Evolutionary conservation across 2,329 filamentous ascomycete species (phyloP).

Genomic region (Phyllosticta citriasiana): DNA sequence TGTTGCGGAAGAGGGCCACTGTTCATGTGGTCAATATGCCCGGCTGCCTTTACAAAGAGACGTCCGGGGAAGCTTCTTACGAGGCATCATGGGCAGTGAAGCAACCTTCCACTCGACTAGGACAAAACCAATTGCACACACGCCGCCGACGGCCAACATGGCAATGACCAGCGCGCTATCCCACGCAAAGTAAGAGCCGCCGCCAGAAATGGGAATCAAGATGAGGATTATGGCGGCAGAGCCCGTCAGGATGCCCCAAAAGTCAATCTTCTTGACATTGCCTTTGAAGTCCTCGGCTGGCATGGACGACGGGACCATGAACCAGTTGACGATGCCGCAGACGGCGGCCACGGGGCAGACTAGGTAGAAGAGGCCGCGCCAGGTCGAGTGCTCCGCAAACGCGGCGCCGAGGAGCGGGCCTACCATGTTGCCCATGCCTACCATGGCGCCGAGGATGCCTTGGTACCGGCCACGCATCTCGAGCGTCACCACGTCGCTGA

Average conservation of each 20-base stretch:
- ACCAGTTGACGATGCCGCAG: constrained; percentile 18
- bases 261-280: constrained; percentile 49
- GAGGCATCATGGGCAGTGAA: constrained; percentile 48
- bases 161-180: constrained; percentile 47
- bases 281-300: constrained; percentile 37
- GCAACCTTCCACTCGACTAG: constrained; percentile 48
- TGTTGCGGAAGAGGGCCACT: constrained; percentile 46
- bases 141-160: constrained; percentile 44
- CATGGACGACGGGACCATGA: constrained; percentile 44
- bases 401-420: constrained; percentile 24
- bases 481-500: constrained; percentile 42
- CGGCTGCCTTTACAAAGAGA: not conserved
- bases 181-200: constrained; percentile 49
- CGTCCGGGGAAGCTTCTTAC: not conserved
- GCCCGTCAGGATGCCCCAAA: constrained; percentile 45
- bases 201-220: constrained; percentile 54
- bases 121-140: constrained; percentile 40
- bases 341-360: constrained; percentile 25
- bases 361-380: constrained; percentile 39
- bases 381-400: constrained; percentile 26
- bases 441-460: constrained; percentile 19
- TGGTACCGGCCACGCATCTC: constrained; percentile 34
- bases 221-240: constrained; percentile 49
- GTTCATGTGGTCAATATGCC: not conserved
- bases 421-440: constrained; percentile 19